Evolutionary conservation across 441 rosid species (phyloP).

Genomic region (Arabidopsis hybrid): DNA sequence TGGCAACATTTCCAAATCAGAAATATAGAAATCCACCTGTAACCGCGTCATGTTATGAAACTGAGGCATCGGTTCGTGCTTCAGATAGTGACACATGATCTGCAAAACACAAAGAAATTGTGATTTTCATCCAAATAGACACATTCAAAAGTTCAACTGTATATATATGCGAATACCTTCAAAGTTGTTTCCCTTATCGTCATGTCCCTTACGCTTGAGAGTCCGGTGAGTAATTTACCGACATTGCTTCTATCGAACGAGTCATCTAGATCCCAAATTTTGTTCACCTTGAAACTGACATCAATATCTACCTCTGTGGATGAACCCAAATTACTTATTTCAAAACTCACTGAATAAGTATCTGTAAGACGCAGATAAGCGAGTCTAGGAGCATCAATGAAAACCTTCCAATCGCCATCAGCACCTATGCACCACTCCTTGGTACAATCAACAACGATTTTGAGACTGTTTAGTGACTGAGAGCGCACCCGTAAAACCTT

Average conservation of each 20-base stretch:
- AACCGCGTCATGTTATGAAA: not conserved
- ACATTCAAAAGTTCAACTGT: not conserved
- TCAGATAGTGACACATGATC: conserved; percentile 15
- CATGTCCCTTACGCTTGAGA: conserved; percentile 23
- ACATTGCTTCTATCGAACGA: not conserved
- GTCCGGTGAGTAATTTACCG: not conserved
- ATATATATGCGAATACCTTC: conserved; percentile 10
- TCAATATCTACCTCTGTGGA: not conserved
- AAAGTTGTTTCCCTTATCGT: conserved; percentile 18
- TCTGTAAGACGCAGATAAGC: not conserved
- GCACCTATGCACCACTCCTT: no score
- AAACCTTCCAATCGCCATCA: not conserved
- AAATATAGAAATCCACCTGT: not conserved
- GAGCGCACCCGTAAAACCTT: conserved; percentile 16
- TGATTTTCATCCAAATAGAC: not conserved
- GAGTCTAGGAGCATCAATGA: not conserved
- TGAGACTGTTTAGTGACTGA: not conserved
- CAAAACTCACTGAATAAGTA: not conserved
- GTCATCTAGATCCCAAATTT: not conserved
- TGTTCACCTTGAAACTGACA: not conserved
- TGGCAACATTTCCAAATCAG: conserved; percentile 10
- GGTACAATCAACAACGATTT: not conserved
- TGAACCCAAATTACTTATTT: not conserved
- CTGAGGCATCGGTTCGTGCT: conserved; percentile 10
- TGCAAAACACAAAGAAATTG: not conserved